Conservation (phyloP, 768 basidiomycete species). For the Pulveroboletus sp. region DNA sequence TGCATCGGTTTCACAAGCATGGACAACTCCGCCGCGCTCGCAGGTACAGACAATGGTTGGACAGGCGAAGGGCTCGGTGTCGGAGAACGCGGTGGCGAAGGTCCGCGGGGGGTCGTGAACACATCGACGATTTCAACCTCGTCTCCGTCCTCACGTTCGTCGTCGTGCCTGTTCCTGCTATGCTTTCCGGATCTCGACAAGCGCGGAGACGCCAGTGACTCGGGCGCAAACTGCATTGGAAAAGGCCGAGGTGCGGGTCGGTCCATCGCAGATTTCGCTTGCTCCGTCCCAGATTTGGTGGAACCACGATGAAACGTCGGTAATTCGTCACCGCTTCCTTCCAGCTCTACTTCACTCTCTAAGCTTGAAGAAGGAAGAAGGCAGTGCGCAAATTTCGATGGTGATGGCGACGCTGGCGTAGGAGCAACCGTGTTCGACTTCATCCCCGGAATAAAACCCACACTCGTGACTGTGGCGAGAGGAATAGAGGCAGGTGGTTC, state of each 20-base stretch:
- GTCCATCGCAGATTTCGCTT: neutral
- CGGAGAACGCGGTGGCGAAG: conserved; percentile 22
- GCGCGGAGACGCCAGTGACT: neutral
- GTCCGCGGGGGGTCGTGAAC: conserved; percentile 19
- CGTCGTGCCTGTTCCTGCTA: neutral
- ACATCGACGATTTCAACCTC: conserved; percentile 15
- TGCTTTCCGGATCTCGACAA: neutral
- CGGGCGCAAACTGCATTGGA: conserved; percentile 22
- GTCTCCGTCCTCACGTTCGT: neutral
- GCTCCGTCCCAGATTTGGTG: neutral
- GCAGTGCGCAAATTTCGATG: conserved; percentile 15
- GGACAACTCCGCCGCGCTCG: neutral
- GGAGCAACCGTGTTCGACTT: neutral
- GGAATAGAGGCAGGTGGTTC: conserved; percentile 1
- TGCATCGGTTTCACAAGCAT: neutral
- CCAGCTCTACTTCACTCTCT: conserved; percentile 12
- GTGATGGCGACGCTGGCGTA: neutral
- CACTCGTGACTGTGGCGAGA: neutral
- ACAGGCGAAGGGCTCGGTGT: conserved; percentile 17
- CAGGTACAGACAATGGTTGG: neutral
- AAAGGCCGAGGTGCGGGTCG: conserved; percentile 21
- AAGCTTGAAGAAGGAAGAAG: conserved; percentile 4
- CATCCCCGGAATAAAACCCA: too few relatives aligned
- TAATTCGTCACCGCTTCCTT: conserved; percentile 9
- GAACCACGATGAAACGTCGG: conserved; percentile 20